These are phyloP conservation scores for Lentinula sp. DNA, from an alignment of 768 basidiomycete genomes.

Conservation along the genomic window DNA sequence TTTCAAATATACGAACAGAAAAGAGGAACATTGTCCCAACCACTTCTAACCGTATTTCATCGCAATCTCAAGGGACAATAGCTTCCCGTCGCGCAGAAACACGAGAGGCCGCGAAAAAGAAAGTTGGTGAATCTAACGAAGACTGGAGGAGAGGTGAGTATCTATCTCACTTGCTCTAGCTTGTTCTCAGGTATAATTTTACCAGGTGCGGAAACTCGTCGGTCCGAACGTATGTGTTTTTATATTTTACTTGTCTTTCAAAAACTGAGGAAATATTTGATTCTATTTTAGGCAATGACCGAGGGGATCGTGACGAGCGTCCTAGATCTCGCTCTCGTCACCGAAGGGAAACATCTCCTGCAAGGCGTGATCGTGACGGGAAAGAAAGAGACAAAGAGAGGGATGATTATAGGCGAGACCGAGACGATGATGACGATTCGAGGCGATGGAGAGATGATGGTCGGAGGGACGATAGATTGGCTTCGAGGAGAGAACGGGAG, in stretches of 20 bases:
- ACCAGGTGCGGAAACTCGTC: constrained; percentile 41
- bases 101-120: constrained; percentile 54
- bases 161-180: not conserved
- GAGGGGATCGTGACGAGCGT: constrained; percentile 57
- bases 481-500: constrained; percentile 52
- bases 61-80: constrained; percentile 27
- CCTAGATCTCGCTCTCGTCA: constrained; percentile 60
- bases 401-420: constrained; percentile 17
- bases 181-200: constrained; percentile 13
- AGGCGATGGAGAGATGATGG: constrained; percentile 82
- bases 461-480: constrained; percentile 69
- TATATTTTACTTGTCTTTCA: not conserved
- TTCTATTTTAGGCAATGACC: constrained; percentile 33
- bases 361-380: constrained; percentile 41
- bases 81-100: constrained; percentile 44
- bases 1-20: constrained; percentile 47
- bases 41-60: constrained; percentile 33
- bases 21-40: constrained; percentile 56
- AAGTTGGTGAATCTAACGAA: constrained; percentile 67
- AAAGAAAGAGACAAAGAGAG: constrained; percentile 17
- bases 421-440: constrained; percentile 51
- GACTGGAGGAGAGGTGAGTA: constrained; percentile 80
- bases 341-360: constrained; percentile 51
- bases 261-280: not conserved
- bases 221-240: constrained; percentile 50